phyloP scores from a whole-genome alignment of 495 filamentous ascomycete genomes.

The Evernia prunastri region DNA sequence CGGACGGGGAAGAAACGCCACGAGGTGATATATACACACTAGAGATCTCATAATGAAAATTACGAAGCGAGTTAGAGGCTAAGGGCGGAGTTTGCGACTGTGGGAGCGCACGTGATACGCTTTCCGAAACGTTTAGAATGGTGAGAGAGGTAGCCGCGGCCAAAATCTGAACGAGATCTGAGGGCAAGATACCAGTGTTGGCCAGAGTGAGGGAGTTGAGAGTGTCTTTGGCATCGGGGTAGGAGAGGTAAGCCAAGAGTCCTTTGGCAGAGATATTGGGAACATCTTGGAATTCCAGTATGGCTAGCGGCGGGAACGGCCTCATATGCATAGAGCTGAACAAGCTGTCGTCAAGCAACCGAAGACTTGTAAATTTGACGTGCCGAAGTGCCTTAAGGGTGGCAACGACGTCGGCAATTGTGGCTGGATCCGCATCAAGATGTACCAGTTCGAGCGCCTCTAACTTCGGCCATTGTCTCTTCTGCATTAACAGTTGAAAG shows the following conservation, averaged over 20 bases:
- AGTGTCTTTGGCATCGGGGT: conserved; percentile 40
- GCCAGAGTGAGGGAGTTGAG: conserved; percentile 58
- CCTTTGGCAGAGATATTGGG: conserved; percentile 66
- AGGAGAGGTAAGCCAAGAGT: conserved; percentile 55
- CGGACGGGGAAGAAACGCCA: conserved; percentile 52
- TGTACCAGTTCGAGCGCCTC: conserved; percentile 71
- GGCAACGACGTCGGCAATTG: conserved; percentile 63
- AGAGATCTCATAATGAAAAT: conserved; percentile 76
- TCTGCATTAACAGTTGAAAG: conserved; percentile 59
- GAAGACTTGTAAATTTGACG: conserved; percentile 62
- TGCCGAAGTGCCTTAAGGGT: conserved; percentile 60
- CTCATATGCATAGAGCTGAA: conserved; percentile 57
- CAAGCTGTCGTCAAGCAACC: conserved; percentile 65
- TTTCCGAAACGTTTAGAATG: conserved; percentile 59
- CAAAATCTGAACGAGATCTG: conserved; percentile 58
- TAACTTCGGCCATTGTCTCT: conserved; percentile 67
- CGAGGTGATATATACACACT: conserved; percentile 36
- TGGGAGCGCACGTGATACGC: conserved; percentile 60
- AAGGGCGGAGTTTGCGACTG: conserved; percentile 54
- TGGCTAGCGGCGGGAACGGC: conserved; percentile 62
- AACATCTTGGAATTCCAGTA: conserved; percentile 59
- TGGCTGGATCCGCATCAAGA: conserved; percentile 64
- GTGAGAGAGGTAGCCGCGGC: conserved; percentile 53
- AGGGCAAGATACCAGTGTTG: conserved; percentile 59
- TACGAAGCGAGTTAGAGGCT: conserved; percentile 56